These are phyloP conservation scores for Pseudotsuga menziesii DNA, from an alignment of 75 land plant species.

Conservation along the genomic window DNA sequence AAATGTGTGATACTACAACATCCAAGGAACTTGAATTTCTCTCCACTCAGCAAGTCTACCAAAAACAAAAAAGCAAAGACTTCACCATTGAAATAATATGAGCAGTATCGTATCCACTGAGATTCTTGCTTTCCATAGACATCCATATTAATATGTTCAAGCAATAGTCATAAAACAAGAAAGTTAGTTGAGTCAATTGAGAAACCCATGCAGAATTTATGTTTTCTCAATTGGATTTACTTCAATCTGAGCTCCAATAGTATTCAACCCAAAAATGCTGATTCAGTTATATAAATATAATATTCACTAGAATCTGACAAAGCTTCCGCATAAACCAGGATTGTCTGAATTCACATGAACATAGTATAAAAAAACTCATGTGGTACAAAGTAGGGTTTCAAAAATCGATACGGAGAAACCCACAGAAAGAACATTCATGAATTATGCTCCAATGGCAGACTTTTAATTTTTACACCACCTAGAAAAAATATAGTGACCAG, in stretches of 20 bases:
- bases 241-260: background rate
- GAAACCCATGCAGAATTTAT: no score
- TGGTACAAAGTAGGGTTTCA: slow-evolving; percentile 4
- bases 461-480: slow-evolving; percentile 8
- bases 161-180: no score
- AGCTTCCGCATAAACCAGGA: background rate
- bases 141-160: no score
- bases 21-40: no score
- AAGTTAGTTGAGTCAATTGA: no score
- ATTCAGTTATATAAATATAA: background rate
- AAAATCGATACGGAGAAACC: background rate
- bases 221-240: background rate
- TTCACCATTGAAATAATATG: no score
- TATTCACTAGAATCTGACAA: background rate
- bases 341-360: background rate
- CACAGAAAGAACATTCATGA: slow-evolving; percentile 5
- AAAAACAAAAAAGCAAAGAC: no score
- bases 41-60: no score
- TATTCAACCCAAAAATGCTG: slow-evolving; percentile 4
- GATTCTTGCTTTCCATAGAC: no score
- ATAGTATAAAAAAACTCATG: background rate
- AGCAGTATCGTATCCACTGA: no score
- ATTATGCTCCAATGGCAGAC: background rate
- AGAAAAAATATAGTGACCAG: background rate
- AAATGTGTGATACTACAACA: no score